These are phyloP conservation scores for Coemansia sp. DNA, from an alignment of 192 early-diverging fungal species.

Conservation along the genomic window DNA sequence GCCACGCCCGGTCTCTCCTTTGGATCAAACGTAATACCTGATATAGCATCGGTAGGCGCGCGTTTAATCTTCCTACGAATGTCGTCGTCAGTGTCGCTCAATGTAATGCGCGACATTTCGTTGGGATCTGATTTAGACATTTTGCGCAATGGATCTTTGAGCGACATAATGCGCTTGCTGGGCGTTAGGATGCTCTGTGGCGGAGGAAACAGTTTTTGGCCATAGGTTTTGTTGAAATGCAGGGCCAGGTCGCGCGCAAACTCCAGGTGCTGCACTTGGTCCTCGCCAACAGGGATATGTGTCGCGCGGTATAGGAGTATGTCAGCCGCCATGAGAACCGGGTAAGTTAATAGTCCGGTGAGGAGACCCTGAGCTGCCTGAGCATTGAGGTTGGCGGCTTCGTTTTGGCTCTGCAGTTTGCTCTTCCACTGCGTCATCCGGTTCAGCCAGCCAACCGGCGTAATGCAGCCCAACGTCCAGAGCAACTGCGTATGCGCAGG, in stretches of 20 bases:
- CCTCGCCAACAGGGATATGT: slow-evolving; percentile 90
- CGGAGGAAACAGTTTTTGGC: slow-evolving; percentile 65
- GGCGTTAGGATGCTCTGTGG: slow-evolving; percentile 65
- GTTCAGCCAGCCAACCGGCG: slow-evolving; percentile 85
- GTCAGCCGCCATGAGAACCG: slow-evolving; percentile 91
- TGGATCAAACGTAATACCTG: slow-evolving; percentile 74
- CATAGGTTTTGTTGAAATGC: slow-evolving; percentile 76
- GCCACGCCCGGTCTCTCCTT: slow-evolving; percentile 74
- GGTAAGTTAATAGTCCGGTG: slow-evolving; percentile 86
- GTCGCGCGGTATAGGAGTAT: slow-evolving; percentile 84
- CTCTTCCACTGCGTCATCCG: slow-evolving; percentile 98
- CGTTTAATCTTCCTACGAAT: slow-evolving; percentile 72
- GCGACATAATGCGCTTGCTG: slow-evolving; percentile 83
- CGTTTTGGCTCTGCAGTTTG: slow-evolving; percentile 37
- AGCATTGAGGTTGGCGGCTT: slow-evolving; percentile 20
- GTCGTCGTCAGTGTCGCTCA: slow-evolving; percentile 68
- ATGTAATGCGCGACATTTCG: slow-evolving; percentile 72
- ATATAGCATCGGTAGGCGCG: slow-evolving; percentile 70
- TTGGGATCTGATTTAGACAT: slow-evolving; percentile 89
- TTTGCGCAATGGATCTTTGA: slow-evolving; percentile 73
- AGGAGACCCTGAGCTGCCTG: slow-evolving; percentile 31
- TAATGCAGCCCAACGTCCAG: slow-evolving; percentile 88
- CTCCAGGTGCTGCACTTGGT: slow-evolving; percentile 92
- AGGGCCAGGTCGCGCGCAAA: slow-evolving; percentile 77
- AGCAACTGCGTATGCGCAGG: slow-evolving; percentile 76